phyloP scores from a whole-genome alignment of 2,329 filamentous ascomycete genomes.

The Metarhizium rileyi region DNA sequence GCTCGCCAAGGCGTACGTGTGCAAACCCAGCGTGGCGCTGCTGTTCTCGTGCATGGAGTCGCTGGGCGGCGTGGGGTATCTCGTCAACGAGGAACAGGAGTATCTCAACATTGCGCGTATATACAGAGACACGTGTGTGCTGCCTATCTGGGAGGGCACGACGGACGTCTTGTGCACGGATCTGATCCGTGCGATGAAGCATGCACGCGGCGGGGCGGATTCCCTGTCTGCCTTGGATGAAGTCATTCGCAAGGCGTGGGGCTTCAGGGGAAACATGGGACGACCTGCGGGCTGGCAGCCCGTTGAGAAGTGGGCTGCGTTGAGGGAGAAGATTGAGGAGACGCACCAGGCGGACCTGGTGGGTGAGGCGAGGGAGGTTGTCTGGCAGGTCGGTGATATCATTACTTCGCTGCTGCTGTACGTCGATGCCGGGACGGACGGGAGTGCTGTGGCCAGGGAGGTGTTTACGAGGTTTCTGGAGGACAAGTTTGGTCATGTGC shows the following conservation, averaged over 20 bases:
- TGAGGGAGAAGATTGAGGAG: conserved; percentile 27
- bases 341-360: conserved; percentile 30
- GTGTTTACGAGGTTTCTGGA: conserved; percentile 31
- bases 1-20: conserved; percentile 49
- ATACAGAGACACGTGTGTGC: conserved; percentile 53
- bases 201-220: conserved; percentile 26
- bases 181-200: conserved; percentile 36
- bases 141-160: conserved; percentile 64
- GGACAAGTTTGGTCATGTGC: conserved; percentile 11
- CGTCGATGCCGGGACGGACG: conserved; percentile 29
- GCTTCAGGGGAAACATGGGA: conserved; percentile 14
- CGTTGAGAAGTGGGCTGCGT: conserved; percentile 26
- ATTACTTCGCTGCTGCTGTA: conserved; percentile 33
- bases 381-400: conserved; percentile 34
- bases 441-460: conserved; percentile 25
- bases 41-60: conserved; percentile 52
- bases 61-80: conserved; percentile 57
- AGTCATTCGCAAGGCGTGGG: conserved; percentile 22
- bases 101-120: conserved; percentile 57
- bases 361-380: conserved; percentile 33
- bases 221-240: conserved; percentile 33
- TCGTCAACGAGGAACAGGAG: conserved; percentile 52
- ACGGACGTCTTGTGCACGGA: conserved; percentile 57
- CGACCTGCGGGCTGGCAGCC: conserved; percentile 20
- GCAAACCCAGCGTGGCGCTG: conserved; percentile 37